A percentile compares a stretch with the other conserved stretches of the same genome.
Evolutionary conservation across 1,284 basidiomycete species (phyloP).

Genomic region (Ceratobasidium papillatum): DNA sequence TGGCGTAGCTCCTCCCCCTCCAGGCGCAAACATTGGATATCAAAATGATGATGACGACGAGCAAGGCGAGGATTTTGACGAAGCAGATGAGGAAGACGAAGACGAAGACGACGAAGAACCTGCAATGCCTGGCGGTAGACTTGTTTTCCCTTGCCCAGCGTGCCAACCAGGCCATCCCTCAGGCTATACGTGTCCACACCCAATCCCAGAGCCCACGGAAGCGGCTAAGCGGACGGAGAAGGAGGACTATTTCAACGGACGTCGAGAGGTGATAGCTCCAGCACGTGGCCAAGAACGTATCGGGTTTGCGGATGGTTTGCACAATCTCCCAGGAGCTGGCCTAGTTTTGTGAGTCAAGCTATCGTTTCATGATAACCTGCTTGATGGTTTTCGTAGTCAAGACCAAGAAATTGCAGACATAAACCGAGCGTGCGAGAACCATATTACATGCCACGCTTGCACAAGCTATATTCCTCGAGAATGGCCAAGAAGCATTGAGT

Average conservation of each 20-base stretch:
- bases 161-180: slow-evolving; percentile 32
- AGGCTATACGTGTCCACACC: slow-evolving; percentile 25
- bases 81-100: slow-evolving; percentile 19
- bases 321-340: background rate
- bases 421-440: slow-evolving; percentile 16
- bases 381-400: background rate
- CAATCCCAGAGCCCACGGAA: slow-evolving; percentile 38
- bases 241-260: slow-evolving; percentile 20
- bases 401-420: slow-evolving; percentile 12
- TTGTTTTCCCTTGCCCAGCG: slow-evolving; percentile 38
- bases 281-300: slow-evolving; percentile 3
- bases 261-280: background rate
- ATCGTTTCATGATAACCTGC: background rate
- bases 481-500: slow-evolving; percentile 3
- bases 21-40: background rate
- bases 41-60: slow-evolving; percentile 42
- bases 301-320: slow-evolving; percentile 8
- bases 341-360: slow-evolving; percentile 1
- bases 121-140: slow-evolving; percentile 24
- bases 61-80: slow-evolving; percentile 39
- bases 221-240: slow-evolving; percentile 12
- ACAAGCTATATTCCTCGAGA: slow-evolving; percentile 14
- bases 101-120: slow-evolving; percentile 33
- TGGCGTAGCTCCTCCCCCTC: background rate
- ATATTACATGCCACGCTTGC: slow-evolving; percentile 10